Conservation (phyloP, 1,284 basidiomycete genomes). For the Pseudozyma thailandica region DNA sequence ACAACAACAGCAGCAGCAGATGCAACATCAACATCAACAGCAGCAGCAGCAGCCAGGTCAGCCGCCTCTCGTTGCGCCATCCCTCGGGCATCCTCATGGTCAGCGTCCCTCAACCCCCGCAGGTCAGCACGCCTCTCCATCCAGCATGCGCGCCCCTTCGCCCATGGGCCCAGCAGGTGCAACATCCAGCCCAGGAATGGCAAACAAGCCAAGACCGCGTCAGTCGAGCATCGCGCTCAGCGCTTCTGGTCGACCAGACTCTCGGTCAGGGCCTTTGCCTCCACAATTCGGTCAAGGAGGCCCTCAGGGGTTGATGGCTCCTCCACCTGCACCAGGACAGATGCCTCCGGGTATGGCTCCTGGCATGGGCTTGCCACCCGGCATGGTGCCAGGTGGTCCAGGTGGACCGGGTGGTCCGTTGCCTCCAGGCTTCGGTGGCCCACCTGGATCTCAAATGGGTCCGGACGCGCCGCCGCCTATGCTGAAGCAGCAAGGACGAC, state of each 20-base stretch:
- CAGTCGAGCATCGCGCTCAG: slow-evolving; percentile 43
- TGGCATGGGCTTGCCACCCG: slow-evolving; percentile 27
- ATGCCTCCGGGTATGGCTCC: slow-evolving; percentile 32
- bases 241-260: slow-evolving; percentile 38
- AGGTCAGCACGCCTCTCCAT: slow-evolving; percentile 40
- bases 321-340: slow-evolving; percentile 45
- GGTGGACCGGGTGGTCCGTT: no score
- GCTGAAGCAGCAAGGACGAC: slow-evolving; percentile 43
- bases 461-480: slow-evolving; percentile 19
- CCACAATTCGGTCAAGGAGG: slow-evolving; percentile 30
- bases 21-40: slow-evolving; percentile 48
- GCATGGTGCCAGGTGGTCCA: slow-evolving; percentile 21
- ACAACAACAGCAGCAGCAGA: slow-evolving; percentile 34
- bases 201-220: slow-evolving; percentile 31
- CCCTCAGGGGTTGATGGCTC: slow-evolving; percentile 44
- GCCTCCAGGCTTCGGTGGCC: slow-evolving; percentile 24
- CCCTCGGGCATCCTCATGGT: slow-evolving; percentile 38
- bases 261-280: slow-evolving; percentile 36
- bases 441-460: slow-evolving; percentile 23
- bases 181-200: slow-evolving; percentile 37
- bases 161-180: slow-evolving; percentile 39
- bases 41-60: slow-evolving; percentile 47
- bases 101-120: slow-evolving; percentile 41
- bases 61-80: slow-evolving; percentile 31
- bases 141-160: slow-evolving; percentile 47